Conservation (phyloP, 345 rosid species). For the Barbarea vulgaris region DNA sequence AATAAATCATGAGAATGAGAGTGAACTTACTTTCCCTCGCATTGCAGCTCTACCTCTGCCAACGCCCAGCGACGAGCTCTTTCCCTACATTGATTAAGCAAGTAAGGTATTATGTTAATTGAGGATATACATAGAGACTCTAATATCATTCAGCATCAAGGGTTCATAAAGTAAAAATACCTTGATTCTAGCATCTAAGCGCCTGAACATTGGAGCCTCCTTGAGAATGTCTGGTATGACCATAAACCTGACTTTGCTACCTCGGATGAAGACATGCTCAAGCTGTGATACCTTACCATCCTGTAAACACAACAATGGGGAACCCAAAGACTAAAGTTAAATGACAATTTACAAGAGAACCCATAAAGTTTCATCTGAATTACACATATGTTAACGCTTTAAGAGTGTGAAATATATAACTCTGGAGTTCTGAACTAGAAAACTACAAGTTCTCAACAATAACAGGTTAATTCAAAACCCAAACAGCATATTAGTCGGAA, state of each 20-base stretch:
- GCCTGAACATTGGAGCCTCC: constrained; percentile 99
- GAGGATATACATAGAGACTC: background rate
- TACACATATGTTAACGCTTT: background rate
- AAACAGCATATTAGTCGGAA: background rate
- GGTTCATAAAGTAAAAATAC: constrained; percentile 40
- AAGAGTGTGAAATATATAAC: background rate
- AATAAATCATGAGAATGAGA: background rate
- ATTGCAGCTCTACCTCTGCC: constrained; percentile 99
- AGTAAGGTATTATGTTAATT: background rate
- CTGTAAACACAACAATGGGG: constrained; percentile 43
- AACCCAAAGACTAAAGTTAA: constrained; percentile 8
- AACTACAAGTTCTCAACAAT: background rate
- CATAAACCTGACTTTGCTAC: constrained; percentile 99
- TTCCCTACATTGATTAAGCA: constrained; percentile 65
- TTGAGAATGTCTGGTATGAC: constrained; percentile 99
- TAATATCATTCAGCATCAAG: background rate
- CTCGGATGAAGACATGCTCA: constrained; percentile 96
- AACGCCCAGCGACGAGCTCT: constrained; percentile 94
- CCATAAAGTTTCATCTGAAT: background rate
- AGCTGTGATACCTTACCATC: constrained; percentile 97
- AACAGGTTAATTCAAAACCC: background rate
- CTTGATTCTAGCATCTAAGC: constrained; percentile 98
- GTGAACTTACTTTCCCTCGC: constrained; percentile 86
- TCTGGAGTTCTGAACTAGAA: background rate
- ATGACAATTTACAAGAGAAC: background rate